Conservation (phyloP, 805 yeast species). For the Pichia scutulata region DNA sequence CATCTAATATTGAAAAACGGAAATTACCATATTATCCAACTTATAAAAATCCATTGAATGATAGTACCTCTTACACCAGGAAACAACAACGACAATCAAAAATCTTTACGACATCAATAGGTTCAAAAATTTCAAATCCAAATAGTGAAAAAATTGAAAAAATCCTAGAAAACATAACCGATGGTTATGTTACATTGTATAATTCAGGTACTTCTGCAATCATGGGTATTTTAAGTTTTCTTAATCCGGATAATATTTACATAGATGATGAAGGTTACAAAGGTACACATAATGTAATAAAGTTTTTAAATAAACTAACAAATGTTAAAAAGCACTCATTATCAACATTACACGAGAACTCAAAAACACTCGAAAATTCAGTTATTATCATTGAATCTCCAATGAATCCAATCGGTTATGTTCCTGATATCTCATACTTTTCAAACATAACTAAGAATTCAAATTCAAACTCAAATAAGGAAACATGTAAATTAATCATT, state of each 20-base stretch:
- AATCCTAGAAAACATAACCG: constrained; percentile 37
- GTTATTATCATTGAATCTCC: constrained; percentile 47
- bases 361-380: constrained; percentile 33
- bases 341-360: constrained; percentile 27
- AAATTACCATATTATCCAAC: constrained; percentile 21
- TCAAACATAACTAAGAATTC: constrained; percentile 37
- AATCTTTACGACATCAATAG: constrained; percentile 25
- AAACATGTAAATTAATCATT: constrained; percentile 33
- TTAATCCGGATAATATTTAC: constrained; percentile 38
- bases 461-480: constrained; percentile 14
- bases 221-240: constrained; percentile 39
- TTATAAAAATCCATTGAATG: constrained; percentile 21
- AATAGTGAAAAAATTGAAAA: constrained; percentile 41
- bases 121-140: constrained; percentile 39
- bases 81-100: constrained; percentile 8
- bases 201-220: constrained; percentile 47
- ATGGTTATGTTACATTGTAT: constrained; percentile 40
- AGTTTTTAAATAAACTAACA: constrained; percentile 35
- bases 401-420: constrained; percentile 44
- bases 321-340: constrained; percentile 32
- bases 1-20: background rate
- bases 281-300: constrained; percentile 44
- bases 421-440: constrained; percentile 34
- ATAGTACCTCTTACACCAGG: constrained; percentile 6
- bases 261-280: constrained; percentile 43